Percentiles rank a stretch among this genome's conserved stretches.
phyloP scores from a whole-genome alignment of 2,329 filamentous ascomycete genomes.

The Parastagonospora nodorum region DNA sequence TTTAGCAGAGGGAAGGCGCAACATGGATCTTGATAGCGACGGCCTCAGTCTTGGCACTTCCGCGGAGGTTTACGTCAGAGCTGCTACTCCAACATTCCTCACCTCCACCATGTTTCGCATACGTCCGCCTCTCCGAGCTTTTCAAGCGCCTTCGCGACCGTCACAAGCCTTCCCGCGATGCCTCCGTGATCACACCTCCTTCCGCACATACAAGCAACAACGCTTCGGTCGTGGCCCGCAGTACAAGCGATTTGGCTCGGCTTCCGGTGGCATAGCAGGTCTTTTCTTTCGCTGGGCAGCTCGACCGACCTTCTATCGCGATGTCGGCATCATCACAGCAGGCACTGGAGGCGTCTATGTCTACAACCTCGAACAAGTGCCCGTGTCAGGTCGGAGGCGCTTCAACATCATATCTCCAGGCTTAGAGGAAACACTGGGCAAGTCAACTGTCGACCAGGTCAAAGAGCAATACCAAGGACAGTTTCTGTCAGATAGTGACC shows the following conservation, averaged over 20 bases:
- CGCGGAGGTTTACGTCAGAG: constrained; percentile 14
- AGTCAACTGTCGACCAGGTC: constrained; percentile 62
- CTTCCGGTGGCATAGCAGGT: constrained; percentile 19
- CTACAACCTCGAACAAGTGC: constrained; percentile 72
- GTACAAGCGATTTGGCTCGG: constrained; percentile 38
- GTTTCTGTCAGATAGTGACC: constrained; percentile 66
- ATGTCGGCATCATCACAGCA: constrained; percentile 50
- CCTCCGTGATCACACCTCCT: constrained; percentile 9
- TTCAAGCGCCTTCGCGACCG: constrained; percentile 3
- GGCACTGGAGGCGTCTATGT: constrained; percentile 64
- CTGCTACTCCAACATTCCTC: neutral
- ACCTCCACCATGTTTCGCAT: constrained; percentile 23
- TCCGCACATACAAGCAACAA: constrained; percentile 29
- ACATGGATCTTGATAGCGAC: neutral
- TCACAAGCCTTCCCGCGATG: neutral
- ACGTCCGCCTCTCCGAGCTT: constrained; percentile 11
- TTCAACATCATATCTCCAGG: constrained; percentile 71
- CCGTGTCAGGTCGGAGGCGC: constrained; percentile 70
- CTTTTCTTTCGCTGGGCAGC: constrained; percentile 48
- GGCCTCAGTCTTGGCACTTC: constrained; percentile 14
- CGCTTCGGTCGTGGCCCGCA: constrained; percentile 29
- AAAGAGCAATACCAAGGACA: constrained; percentile 59
- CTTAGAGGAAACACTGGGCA: constrained; percentile 59
- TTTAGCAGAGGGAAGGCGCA: no score
- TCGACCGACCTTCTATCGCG: constrained; percentile 54